Evolutionary conservation across 148 eudicot species (phyloP).

Genomic region (Pouteria glomerata): DNA sequence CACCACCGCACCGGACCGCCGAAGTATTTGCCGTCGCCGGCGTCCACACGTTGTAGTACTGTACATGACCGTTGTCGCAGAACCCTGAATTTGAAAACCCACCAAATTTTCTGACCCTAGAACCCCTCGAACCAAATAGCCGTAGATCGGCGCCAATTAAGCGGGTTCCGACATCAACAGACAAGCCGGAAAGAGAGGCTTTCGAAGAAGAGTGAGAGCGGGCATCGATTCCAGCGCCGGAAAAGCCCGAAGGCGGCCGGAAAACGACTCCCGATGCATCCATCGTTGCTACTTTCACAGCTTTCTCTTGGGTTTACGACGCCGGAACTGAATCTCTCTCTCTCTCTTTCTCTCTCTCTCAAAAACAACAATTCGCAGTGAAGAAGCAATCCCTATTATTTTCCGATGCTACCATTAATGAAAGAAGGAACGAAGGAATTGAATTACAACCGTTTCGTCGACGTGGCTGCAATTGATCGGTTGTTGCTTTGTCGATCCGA

Average conservation of each 20-base stretch:
- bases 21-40: conserved; percentile 5
- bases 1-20: conserved; percentile 10
- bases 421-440: background rate
- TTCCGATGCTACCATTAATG: background rate
- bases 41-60: conserved; percentile 25
- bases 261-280: conserved; percentile 23
- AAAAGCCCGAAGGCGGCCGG: conserved; percentile 1
- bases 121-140: conserved; percentile 1
- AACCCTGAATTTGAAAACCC: conserved; percentile 21
- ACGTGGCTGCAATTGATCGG: conserved; percentile 39
- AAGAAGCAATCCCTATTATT: background rate
- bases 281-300: conserved; percentile 13
- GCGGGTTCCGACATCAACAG: background rate
- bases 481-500: conserved; percentile 3
- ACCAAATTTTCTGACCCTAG: background rate
- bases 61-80: conserved; percentile 30
- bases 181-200: background rate
- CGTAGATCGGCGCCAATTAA: conserved; percentile 1
- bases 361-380: too few species aligned
- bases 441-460: background rate
- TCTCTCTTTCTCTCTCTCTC: background rate
- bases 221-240: conserved; percentile 9
- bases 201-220: background rate
- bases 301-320: background rate
- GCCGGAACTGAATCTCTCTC: background rate